phyloP scores from a whole-genome alignment of 352 stramenopile genomes.

The Globisporangium mamillatum region DNA sequence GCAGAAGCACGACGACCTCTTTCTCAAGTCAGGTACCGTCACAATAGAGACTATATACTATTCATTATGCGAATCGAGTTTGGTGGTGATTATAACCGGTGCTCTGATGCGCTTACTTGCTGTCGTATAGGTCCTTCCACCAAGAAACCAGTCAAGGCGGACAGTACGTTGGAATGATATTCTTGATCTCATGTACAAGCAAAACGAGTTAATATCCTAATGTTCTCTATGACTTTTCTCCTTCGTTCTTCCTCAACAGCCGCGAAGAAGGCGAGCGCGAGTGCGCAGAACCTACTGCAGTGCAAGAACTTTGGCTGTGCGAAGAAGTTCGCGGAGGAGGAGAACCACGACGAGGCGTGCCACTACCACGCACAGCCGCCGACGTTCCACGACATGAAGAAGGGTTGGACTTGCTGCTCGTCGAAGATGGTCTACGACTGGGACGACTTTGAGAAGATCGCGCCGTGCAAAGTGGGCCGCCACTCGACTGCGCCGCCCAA shows the following conservation, averaged over 20 bases:
- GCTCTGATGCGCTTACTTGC: neutral
- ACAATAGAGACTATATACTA: neutral
- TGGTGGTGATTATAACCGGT: neutral
- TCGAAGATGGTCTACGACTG: constrained; percentile 93
- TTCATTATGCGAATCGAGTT: no score
- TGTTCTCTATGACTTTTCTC: neutral
- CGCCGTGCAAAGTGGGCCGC: constrained; percentile 62
- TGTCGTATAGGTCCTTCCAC: constrained; percentile 34
- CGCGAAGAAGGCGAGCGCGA: neutral
- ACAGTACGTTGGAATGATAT: constrained; percentile 28
- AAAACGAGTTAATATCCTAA: neutral
- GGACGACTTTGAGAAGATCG: constrained; percentile 93
- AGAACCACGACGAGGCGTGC: constrained; percentile 78
- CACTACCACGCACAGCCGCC: constrained; percentile 76
- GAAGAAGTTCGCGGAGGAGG: constrained; percentile 73
- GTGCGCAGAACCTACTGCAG: constrained; percentile 50
- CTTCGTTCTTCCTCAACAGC: neutral
- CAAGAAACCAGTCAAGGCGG: constrained; percentile 42
- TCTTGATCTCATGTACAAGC: neutral
- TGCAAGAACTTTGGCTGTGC: constrained; percentile 88
- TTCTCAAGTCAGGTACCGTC: constrained; percentile 54
- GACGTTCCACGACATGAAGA: constrained; percentile 90
- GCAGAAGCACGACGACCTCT: constrained; percentile 86
- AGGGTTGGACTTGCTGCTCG: constrained; percentile 89
- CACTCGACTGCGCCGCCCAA: constrained; percentile 70